phyloP scores from a whole-genome alignment of 176 grass and related monocot species.

The Carex kokanica region DNA sequence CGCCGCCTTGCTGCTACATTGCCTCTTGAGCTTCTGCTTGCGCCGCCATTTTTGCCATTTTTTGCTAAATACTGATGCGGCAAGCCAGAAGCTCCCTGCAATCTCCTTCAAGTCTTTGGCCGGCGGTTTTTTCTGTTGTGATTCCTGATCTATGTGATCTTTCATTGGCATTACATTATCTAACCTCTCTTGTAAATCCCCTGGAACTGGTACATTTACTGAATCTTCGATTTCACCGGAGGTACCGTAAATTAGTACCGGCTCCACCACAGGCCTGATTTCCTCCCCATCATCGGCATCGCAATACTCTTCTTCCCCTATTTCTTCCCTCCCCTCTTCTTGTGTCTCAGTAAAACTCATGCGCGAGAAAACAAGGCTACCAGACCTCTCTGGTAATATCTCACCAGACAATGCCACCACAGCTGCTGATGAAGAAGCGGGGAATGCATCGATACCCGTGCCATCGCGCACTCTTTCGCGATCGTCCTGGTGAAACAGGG shows the following conservation, averaged over 20 bases:
- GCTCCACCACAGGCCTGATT: slow-evolving; percentile 58
- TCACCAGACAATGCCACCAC: slow-evolving; percentile 40
- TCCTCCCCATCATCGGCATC: slow-evolving; percentile 56
- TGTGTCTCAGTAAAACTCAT: slow-evolving; percentile 17
- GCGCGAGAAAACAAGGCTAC: slow-evolving; percentile 37
- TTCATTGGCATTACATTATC: slow-evolving; percentile 52
- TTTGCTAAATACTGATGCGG: slow-evolving; percentile 95
- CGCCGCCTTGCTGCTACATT: slow-evolving; percentile 59
- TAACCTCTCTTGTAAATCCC: slow-evolving; percentile 1
- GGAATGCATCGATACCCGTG: slow-evolving; percentile 38
- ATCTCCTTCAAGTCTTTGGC: slow-evolving; percentile 91
- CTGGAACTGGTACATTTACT: slow-evolving; percentile 14
- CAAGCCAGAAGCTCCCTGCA: slow-evolving; percentile 90
- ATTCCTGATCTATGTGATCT: slow-evolving; percentile 76
- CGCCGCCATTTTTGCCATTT: slow-evolving; percentile 96
- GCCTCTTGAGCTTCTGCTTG: slow-evolving; percentile 95
- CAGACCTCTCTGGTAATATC: slow-evolving; percentile 22
- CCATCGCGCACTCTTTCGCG: slow-evolving; percentile 53
- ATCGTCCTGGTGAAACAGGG: slow-evolving; percentile 91
- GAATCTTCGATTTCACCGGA: slow-evolving; percentile 64
- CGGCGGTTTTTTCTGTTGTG: slow-evolving; percentile 45
- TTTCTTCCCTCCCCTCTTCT: slow-evolving; percentile 34
- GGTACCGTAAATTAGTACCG: slow-evolving; percentile 40
- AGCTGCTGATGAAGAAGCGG: slow-evolving; percentile 35
- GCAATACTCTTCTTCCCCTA: slow-evolving; percentile 43